Conservation (phyloP, 75 land plant genomes). For the Cunninghamia lanceolata region DNA sequence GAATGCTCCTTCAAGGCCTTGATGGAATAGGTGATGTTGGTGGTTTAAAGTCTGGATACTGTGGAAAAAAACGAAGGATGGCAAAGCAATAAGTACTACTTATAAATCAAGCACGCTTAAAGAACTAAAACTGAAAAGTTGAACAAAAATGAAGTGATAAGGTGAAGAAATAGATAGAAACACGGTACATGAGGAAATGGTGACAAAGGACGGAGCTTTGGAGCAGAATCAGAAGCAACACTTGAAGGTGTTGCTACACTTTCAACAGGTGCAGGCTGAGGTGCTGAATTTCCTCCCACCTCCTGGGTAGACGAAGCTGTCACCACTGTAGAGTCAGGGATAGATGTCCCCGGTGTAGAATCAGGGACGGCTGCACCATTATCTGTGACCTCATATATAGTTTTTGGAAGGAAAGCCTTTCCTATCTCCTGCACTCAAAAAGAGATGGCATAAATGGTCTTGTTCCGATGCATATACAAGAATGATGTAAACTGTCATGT, state of each 20-base stretch:
- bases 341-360: conserved; percentile 12
- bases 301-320: conserved; percentile 35
- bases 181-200: conserved; percentile 40
- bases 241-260: conserved; percentile 2
- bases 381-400: conserved; percentile 19
- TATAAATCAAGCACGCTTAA: not conserved
- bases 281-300: conserved; percentile 33
- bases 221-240: not conserved
- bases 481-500: not conserved
- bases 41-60: conserved; percentile 59
- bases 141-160: not conserved
- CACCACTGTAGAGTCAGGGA: conserved; percentile 14
- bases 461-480: not conserved
- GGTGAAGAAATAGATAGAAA: not conserved
- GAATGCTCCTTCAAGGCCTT: conserved; percentile 18
- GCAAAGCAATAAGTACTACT: not conserved
- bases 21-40: conserved; percentile 49
- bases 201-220: conserved; percentile 28
- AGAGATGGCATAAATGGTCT: not conserved
- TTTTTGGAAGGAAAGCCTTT: conserved; percentile 59
- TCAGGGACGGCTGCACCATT: conserved; percentile 15
- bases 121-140: not conserved
- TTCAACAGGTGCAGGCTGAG: conserved; percentile 21
- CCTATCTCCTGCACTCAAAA: conserved; percentile 61
- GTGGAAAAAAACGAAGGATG: conserved; percentile 11